Evolutionary conservation across 225 moss, liverwort and hornwort genomes (phyloP).

Genomic region (Polytrichum commune): DNA sequence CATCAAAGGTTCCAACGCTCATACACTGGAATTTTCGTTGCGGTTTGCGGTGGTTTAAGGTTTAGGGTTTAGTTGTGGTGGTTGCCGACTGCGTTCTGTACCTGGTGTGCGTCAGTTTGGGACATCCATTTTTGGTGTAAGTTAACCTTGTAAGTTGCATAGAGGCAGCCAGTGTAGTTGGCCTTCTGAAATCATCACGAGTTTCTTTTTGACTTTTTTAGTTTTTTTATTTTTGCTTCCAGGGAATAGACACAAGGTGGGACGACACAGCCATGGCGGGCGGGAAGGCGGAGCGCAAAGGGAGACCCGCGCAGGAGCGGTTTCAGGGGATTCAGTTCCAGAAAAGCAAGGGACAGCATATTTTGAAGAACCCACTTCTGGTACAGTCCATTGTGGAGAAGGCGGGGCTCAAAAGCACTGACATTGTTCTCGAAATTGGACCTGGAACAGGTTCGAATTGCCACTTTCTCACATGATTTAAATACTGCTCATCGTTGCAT

Average conservation of each 20-base stretch:
- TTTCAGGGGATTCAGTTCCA: conserved; percentile 87
- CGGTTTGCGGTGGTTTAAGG: too few species aligned
- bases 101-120: too few species aligned
- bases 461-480: too few species aligned
- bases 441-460: conserved; percentile 67
- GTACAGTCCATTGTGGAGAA: conserved; percentile 93
- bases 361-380: conserved; percentile 81
- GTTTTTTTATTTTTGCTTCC: background rate
- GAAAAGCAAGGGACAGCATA: conserved; percentile 92
- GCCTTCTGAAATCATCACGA: too few species aligned
- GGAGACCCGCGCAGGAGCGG: conserved; percentile 50
- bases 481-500: too few species aligned
- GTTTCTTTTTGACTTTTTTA: background rate
- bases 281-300: conserved; percentile 58
- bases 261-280: conserved; percentile 61
- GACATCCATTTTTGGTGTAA: too few species aligned
- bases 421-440: conserved; percentile 83
- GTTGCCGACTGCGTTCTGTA: too few species aligned
- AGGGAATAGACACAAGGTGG: conserved; percentile 35
- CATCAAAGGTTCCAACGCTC: conserved; percentile 15
- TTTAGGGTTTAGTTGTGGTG: too few species aligned
- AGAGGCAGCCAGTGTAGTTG: too few species aligned
- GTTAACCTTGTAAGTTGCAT: too few species aligned
- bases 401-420: conserved; percentile 82
- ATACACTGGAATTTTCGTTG: too few species aligned